These are phyloP conservation scores for Trichoderma pleuroti DNA, from an alignment of 2,329 filamentous ascomycete species.

Conservation along the genomic window DNA sequence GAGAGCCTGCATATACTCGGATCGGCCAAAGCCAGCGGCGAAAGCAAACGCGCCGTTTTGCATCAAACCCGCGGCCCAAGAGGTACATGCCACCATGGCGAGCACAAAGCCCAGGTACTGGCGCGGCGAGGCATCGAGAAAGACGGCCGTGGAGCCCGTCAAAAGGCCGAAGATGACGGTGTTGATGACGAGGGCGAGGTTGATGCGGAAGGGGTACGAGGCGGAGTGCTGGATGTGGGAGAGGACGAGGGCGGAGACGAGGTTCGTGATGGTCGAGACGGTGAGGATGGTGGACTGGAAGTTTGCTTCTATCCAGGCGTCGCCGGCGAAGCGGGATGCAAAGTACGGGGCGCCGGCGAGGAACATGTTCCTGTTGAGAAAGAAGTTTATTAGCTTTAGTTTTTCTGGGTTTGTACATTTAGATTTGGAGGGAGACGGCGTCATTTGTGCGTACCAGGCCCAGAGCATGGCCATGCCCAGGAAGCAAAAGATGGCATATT, in stretches of 20 bases:
- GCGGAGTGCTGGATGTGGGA: slow-evolving; percentile 76
- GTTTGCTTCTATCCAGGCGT: slow-evolving; percentile 69
- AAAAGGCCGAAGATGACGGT: slow-evolving; percentile 72
- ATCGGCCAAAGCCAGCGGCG: slow-evolving; percentile 76
- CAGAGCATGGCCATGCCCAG: slow-evolving; percentile 93
- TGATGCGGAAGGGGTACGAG: slow-evolving; percentile 85
- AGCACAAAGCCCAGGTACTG: slow-evolving; percentile 80
- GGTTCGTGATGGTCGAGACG: slow-evolving; percentile 79
- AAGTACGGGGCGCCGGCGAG: slow-evolving; percentile 94
- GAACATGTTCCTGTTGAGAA: slow-evolving; percentile 82
- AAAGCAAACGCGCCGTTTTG: slow-evolving; percentile 96
- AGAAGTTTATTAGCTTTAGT: neutral
- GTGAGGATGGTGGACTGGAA: slow-evolving; percentile 90
- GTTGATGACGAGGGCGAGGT: slow-evolving; percentile 71
- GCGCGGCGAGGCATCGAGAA: slow-evolving; percentile 57
- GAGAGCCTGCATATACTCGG: slow-evolving; percentile 91
- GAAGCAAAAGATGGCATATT: slow-evolving; percentile 81
- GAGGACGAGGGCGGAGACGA: slow-evolving; percentile 71
- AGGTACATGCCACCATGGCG: slow-evolving; percentile 73
- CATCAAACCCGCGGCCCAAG: slow-evolving; percentile 76
- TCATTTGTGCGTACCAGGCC: slow-evolving; percentile 70
- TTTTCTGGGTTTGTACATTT: neutral
- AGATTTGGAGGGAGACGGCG: neutral
- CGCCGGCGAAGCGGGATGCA: slow-evolving; percentile 69
- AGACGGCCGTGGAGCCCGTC: slow-evolving; percentile 71